Conservation (phyloP, 2,329 filamentous ascomycete species). For the Pyrenophora tritici-repentis region DNA sequence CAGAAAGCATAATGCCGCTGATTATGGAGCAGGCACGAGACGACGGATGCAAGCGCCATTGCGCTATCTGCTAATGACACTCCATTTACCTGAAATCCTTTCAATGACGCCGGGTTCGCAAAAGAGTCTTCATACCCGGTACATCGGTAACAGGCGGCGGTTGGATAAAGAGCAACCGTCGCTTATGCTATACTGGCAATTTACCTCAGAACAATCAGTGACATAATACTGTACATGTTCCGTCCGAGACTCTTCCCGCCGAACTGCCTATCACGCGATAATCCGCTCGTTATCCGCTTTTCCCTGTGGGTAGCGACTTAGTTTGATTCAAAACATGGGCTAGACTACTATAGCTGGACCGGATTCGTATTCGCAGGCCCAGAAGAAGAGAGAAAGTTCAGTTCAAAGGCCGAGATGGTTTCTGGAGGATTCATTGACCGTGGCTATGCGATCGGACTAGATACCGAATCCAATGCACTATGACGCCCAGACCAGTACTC, state of each 20-base stretch:
- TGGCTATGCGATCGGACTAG: constrained; percentile 17
- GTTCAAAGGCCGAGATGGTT: constrained; percentile 12
- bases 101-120: constrained; percentile 13
- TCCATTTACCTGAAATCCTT: constrained; percentile 19
- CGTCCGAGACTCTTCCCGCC: constrained; percentile 1
- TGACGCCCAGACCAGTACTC: constrained; percentile 14
- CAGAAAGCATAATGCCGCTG: constrained; percentile 8
- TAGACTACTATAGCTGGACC: constrained; percentile 1
- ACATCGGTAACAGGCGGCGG: constrained; percentile 24
- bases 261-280: neutral
- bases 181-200: constrained; percentile 12
- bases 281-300: constrained; percentile 5
- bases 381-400: constrained; percentile 8
- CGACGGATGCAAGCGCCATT: constrained; percentile 1
- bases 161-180: constrained; percentile 25
- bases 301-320: constrained; percentile 1
- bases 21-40: constrained; percentile 6
- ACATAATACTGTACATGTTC: constrained; percentile 3
- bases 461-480: constrained; percentile 20
- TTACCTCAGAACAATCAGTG: constrained; percentile 14
- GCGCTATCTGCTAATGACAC: constrained; percentile 5
- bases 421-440: constrained; percentile 5
- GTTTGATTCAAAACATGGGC: neutral
- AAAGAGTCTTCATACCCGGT: constrained; percentile 10
- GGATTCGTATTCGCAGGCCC: constrained; percentile 5